These are phyloP conservation scores for Pichia insulana DNA, from an alignment of 805 yeast species.

Conservation along the genomic window DNA sequence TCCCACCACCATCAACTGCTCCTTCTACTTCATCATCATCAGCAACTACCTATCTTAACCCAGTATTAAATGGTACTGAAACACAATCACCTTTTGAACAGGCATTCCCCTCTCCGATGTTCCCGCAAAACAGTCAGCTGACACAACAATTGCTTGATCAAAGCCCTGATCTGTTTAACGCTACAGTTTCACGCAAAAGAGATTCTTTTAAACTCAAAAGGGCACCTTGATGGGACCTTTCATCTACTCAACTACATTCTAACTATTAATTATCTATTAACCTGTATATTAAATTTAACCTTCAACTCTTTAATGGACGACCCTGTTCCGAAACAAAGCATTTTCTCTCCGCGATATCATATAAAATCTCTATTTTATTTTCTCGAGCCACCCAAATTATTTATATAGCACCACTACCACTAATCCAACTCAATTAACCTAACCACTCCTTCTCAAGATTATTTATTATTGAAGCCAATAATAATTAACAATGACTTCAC, in stretches of 20 bases:
- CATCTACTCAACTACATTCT: too few species aligned
- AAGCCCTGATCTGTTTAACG: not conserved
- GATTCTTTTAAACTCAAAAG: not conserved
- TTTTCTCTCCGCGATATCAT: too few species aligned
- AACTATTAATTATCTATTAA: too few species aligned
- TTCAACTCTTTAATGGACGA: too few species aligned
- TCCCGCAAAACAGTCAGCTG: not conserved
- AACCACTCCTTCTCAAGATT: too few species aligned
- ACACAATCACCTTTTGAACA: slow-evolving; percentile 12
- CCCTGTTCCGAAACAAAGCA: too few species aligned
- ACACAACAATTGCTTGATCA: too few species aligned
- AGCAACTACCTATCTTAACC: not conserved
- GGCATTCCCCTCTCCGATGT: slow-evolving; percentile 7
- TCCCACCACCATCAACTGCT: not conserved
- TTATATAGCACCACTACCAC: too few species aligned
- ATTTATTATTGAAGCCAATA: too few species aligned
- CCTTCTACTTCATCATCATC: not conserved
- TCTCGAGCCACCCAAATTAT: too few species aligned
- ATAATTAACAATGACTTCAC: slow-evolving; percentile 24
- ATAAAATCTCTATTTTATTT: too few species aligned
- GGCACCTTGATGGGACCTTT: not conserved
- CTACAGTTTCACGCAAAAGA: not conserved
- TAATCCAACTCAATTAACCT: not conserved
- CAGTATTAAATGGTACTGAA: not conserved
- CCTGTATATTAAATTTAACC: too few species aligned